Base-by-base conservation (phyloP, 2,329 filamentous ascomycete species). In the Trichoderma arundinaceum region DNA sequence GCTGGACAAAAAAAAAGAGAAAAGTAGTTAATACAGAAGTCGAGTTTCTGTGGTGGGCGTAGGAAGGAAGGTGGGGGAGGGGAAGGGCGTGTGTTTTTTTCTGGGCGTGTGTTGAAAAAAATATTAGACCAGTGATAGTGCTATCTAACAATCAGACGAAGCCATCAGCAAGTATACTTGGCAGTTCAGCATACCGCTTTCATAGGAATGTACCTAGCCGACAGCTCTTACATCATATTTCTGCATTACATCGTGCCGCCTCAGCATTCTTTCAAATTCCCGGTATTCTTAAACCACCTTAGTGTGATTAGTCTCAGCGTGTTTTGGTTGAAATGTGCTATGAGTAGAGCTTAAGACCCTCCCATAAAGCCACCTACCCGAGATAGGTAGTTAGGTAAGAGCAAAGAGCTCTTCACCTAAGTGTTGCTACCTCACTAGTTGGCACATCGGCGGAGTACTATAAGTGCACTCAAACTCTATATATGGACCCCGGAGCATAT, bases 61-160 rank as follows among this genome's bases (percentile, higher is more conserved):
- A 63, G 62, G 68, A 69, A 65, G 64, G 68, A 70, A 72, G 69
- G 69, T 71, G 71, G 71, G 71, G 70, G 69, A 70, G 69, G 68
- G 71, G 70, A 68, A 69, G 60, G 60, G 61, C 60, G 49, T 63
- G 51, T 51, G 39, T 38, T 38, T 33, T 39, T 35, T 66, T 60
- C 57, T 56, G 59, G 52, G 65, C 38, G 65, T 63, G 65, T 60
- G 39, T 39, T 39, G 19, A n/a, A 46, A 53, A 59, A 65, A 39
- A 49, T 44, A 43, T 38, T 46, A 60, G 39, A 43, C 22, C 22
- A 38, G 35, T 32, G 53, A 60, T 43, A 62, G 58, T 33, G 46
- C 51, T 54, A 57, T 39, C 61, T 64, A 44, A n/a, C n/a, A n/a
- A 48, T 43, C 49, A 9, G 19, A 28, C 10, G 22, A 39, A 41